These are phyloP conservation scores for Colletotrichum sp. DNA, from an alignment of 2,329 filamentous ascomycete species.

Conservation along the genomic window DNA sequence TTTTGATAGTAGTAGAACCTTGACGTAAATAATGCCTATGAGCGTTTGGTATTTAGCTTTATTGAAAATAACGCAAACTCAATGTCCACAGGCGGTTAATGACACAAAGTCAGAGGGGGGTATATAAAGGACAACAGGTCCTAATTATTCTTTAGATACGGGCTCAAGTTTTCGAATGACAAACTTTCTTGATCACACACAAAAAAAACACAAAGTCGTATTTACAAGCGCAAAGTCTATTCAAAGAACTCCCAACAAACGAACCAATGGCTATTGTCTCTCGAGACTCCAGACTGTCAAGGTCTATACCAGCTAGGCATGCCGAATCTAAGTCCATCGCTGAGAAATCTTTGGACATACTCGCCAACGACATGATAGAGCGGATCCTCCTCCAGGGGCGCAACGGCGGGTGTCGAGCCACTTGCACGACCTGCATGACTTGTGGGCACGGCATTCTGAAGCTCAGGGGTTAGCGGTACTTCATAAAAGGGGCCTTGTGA, in stretches of 20 bases:
- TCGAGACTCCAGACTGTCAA: background rate
- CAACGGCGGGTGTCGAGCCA: background rate
- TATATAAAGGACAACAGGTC: background rate
- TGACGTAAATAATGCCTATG: accelerated
- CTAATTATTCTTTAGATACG: accelerated
- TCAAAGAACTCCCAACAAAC: background rate
- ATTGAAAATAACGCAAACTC: accelerated
- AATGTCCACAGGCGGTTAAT: background rate
- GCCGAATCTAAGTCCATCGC: background rate
- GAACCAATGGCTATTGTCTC: background rate
- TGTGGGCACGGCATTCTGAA: background rate
- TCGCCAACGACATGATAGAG: background rate
- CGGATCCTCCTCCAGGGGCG: background rate
- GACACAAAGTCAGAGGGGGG: accelerated
- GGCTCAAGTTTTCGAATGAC: background rate
- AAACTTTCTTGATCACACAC: background rate
- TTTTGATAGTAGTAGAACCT: accelerated
- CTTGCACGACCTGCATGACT: background rate
- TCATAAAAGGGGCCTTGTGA: background rate
- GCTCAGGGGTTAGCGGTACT: background rate
- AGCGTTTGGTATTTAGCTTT: background rate
- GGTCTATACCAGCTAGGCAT: background rate
- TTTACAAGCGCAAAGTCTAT: background rate
- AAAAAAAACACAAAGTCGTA: background rate
- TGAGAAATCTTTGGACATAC: background rate